phyloP scores from a whole-genome alignment of 345 rosid species.

The Populus euphratica region DNA sequence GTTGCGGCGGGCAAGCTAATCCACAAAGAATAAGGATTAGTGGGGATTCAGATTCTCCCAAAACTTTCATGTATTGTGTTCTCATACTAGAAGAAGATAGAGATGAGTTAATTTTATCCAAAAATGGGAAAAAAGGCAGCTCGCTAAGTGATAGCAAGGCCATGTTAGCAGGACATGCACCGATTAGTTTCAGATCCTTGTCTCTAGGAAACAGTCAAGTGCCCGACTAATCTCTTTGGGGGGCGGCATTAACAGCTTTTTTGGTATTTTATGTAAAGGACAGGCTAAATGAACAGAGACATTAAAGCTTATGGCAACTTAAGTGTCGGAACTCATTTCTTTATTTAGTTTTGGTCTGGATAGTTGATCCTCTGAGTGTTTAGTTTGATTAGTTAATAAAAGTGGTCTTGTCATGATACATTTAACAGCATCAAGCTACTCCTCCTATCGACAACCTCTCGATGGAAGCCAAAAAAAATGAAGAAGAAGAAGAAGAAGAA shows the following conservation, averaged over 20 bases:
- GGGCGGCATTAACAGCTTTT: neutral
- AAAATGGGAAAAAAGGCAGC: neutral
- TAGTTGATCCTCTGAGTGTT: too few species aligned
- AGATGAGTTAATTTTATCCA: neutral
- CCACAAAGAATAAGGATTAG: neutral
- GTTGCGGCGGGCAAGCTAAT: neutral
- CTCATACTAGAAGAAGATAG: neutral
- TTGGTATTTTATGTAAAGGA: neutral
- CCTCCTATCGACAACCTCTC: too few species aligned
- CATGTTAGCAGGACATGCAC: neutral
- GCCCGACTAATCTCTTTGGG: neutral
- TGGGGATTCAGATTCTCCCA: neutral
- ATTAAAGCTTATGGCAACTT: neutral
- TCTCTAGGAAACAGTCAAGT: neutral
- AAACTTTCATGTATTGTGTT: neutral
- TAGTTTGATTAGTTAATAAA: too few species aligned
- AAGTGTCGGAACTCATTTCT: neutral
- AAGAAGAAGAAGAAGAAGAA: too few species aligned
- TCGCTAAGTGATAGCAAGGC: neutral
- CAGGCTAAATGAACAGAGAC: neutral
- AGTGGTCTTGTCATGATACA: too few species aligned
- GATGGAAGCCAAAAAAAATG: too few species aligned
- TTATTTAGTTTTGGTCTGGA: too few species aligned
- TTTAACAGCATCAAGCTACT: too few species aligned
- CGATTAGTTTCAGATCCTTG: neutral